Percentiles rank a stretch among this genome's conserved stretches.
Evolutionary conservation across 257 asterid genomes (phyloP).

Genomic region (Datura wrightii): DNA sequence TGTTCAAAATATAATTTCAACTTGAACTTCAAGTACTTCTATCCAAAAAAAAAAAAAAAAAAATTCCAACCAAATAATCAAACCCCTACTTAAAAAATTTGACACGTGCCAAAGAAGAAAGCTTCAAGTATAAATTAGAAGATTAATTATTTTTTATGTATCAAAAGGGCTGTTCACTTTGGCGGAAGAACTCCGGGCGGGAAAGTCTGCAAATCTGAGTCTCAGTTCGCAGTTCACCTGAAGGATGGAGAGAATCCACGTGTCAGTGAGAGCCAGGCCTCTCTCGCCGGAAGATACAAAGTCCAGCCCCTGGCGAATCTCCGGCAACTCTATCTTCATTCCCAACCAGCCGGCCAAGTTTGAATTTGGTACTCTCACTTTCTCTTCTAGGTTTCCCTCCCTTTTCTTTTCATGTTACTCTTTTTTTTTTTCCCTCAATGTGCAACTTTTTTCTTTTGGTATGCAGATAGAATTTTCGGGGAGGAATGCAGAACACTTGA

Average conservation of each 20-base stretch:
- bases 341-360: slow-evolving; percentile 74
- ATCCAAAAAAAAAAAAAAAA: no score
- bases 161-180: no score
- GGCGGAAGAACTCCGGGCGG: background rate
- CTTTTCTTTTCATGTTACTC: background rate
- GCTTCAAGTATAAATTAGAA: no score
- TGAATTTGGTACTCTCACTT: slow-evolving; percentile 64
- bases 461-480: slow-evolving; percentile 66
- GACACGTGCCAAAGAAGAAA: no score
- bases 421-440: background rate
- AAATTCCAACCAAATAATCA: no score
- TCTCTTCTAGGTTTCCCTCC: background rate
- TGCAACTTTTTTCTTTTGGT: background rate
- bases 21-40: no score
- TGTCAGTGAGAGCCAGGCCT: slow-evolving; percentile 81
- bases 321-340: slow-evolving; percentile 62
- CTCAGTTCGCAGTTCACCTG: background rate
- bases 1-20: no score
- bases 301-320: slow-evolving; percentile 84
- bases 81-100: no score
- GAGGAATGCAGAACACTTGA: slow-evolving; percentile 70
- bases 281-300: slow-evolving; percentile 73
- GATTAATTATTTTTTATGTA: no score
- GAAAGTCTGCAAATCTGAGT: background rate
- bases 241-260: slow-evolving; percentile 87